A percentile compares a stretch with the other conserved stretches of the same genome.
phyloP scores from a whole-genome alignment of 1,284 basidiomycete genomes.

The Apiotrichum laibachii region DNA sequence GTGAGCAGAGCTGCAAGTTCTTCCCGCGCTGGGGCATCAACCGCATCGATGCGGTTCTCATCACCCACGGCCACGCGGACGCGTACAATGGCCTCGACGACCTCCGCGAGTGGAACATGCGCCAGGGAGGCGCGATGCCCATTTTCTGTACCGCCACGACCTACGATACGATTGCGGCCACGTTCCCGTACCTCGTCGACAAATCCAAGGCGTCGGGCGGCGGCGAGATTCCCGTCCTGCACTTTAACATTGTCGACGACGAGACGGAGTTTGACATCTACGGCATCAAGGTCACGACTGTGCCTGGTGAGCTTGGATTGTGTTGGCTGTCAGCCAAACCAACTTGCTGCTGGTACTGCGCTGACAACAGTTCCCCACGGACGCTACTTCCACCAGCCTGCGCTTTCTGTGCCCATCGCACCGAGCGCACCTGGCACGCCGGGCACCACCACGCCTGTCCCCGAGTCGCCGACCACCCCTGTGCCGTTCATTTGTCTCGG shows the following conservation, averaged over 20 bases:
- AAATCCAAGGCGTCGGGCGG: slow-evolving; percentile 51
- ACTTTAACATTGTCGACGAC: slow-evolving; percentile 43
- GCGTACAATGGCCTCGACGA: slow-evolving; percentile 45
- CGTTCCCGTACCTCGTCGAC: slow-evolving; percentile 52
- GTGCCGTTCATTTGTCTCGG: slow-evolving; percentile 46
- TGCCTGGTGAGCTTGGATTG: slow-evolving; percentile 28
- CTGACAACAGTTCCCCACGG: slow-evolving; percentile 30
- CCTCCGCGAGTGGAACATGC: slow-evolving; percentile 47
- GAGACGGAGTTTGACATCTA: slow-evolving; percentile 37
- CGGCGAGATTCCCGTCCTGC: slow-evolving; percentile 48
- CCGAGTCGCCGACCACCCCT: slow-evolving; percentile 2
- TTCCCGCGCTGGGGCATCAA: slow-evolving; percentile 50
- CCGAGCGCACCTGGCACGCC: slow-evolving; percentile 9
- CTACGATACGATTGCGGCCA: slow-evolving; percentile 39
- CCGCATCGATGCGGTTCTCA: slow-evolving; percentile 51
- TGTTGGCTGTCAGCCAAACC: too few relatives aligned
- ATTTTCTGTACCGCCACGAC: slow-evolving; percentile 45
- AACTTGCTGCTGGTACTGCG: too few relatives aligned
- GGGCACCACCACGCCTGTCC: slow-evolving; percentile 7
- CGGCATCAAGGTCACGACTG: slow-evolving; percentile 38
- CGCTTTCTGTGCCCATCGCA: background rate
- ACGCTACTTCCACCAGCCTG: slow-evolving; percentile 20
- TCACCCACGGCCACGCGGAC: slow-evolving; percentile 53
- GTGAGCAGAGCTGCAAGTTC: slow-evolving; percentile 44
- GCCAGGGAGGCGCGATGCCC: slow-evolving; percentile 41